Conservation (phyloP, 192 early-diverging fungal species). For the Coemansia sp. region DNA sequence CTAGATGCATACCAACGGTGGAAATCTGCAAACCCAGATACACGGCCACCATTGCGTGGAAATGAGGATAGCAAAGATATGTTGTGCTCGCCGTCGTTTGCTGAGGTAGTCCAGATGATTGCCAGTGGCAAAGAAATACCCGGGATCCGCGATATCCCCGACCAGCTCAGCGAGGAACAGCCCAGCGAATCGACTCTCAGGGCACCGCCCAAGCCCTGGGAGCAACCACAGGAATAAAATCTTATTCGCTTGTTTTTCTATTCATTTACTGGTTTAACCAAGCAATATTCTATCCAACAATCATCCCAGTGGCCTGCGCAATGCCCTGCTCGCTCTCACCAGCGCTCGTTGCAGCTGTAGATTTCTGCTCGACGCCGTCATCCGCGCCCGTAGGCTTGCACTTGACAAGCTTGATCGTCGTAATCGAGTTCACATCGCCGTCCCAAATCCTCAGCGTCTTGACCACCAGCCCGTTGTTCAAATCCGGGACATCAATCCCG, state of each 20-base stretch:
- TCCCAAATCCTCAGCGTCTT: conserved; percentile 41
- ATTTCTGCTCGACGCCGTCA: too few relatives aligned
- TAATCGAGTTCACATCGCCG: conserved; percentile 49
- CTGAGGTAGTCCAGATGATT: conserved; percentile 41
- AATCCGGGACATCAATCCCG: conserved; percentile 39
- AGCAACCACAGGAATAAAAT: background rate
- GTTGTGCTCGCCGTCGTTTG: conserved; percentile 30
- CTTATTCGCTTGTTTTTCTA: too few relatives aligned
- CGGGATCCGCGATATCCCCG: conserved; percentile 38
- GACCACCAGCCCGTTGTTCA: conserved; percentile 34
- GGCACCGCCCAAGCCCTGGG: conserved; percentile 48
- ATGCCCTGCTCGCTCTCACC: background rate
- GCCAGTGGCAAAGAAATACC: conserved; percentile 24
- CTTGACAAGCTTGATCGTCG: conserved; percentile 34
- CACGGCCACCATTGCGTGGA: background rate
- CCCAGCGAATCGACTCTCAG: conserved; percentile 28
- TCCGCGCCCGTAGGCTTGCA: conserved; percentile 17
- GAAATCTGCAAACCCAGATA: conserved; percentile 13
- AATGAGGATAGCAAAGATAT: background rate
- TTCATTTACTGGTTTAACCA: too few relatives aligned
- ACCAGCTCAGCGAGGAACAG: conserved; percentile 22
- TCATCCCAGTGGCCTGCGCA: background rate
- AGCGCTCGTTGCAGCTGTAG: too few relatives aligned
- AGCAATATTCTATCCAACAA: background rate
- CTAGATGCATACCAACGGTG: conserved; percentile 9